Base-by-base conservation (phyloP, 2,329 filamentous ascomycete genomes). In the Lasiodiplodia citricola region DNA sequence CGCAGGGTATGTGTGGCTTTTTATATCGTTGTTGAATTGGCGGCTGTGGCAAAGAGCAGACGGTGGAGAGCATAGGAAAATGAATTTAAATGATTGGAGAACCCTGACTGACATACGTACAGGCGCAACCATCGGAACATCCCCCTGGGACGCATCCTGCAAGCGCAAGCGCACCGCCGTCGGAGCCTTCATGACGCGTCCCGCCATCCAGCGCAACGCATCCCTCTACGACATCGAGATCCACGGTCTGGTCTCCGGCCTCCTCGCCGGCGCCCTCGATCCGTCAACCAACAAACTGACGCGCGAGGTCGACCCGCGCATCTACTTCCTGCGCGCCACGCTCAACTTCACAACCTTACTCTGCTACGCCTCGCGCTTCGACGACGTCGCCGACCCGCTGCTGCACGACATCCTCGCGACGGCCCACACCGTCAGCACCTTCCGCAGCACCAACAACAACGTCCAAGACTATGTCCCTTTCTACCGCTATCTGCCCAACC, bases 121-220 rank as follows among this genome's bases (percentile, higher is more conserved):
- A 68, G 66, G 66, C 25, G 56, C 57, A 14, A 68, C 66, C 1
- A 68, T 68, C 21, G 66, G 66, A 8, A 68, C 66, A 1, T 68
- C 66, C 10, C 66, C 66, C 2, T 68, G 66, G 66, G 66, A 68
- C 50, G 18, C 50, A 1, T 68, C 66, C 10, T 68, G 66, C 57
- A 68, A 68, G 57, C 66, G 66, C 50, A 68, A 68, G 21, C 66
- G 66, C 66, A 68, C 66, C 44, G 66, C 66, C 23, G 57, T 68
- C 35, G 66, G 56, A 0, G 37, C 66, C 14, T 68, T 60, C 66
- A 68, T 68, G 66, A 68, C 66, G 50, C 66, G 66, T 1, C 66
- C 66, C 2, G 66, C 66, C 0, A 68, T 68, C 31, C 66, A 68
- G 21, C 37, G 57, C 31, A 63, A 62, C 16, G 57, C 66, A 0